A percentile compares a stretch with the other conserved stretches of the same genome.
Evolutionary conservation across 2,329 filamentous ascomycete species (phyloP).

Genomic region (Pseudogymnoascus pannorum): DNA sequence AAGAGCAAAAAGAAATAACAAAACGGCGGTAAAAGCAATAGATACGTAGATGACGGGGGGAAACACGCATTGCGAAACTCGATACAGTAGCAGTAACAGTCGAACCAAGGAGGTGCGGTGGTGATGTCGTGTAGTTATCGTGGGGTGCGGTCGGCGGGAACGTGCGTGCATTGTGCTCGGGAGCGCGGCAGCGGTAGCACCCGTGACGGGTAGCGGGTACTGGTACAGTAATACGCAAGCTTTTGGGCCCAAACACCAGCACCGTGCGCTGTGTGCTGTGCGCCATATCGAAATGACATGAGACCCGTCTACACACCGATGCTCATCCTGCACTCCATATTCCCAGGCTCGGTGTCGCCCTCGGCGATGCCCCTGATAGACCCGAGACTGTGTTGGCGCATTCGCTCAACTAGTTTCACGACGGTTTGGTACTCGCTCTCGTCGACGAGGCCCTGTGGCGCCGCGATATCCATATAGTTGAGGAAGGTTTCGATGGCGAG

Average conservation of each 20-base stretch:
- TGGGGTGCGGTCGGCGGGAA: not conserved
- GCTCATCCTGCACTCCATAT: conserved; percentile 4
- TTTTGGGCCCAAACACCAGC: not conserved
- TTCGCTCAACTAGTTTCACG: conserved; percentile 76
- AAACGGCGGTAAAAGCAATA: conserved; percentile 3
- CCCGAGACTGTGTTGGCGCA: conserved; percentile 50
- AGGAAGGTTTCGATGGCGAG: conserved; percentile 75
- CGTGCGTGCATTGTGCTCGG: conserved; percentile 3
- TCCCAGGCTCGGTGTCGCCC: conserved; percentile 24
- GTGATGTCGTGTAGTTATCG: not conserved
- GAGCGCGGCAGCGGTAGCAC: conserved; percentile 2
- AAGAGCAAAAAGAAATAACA: not conserved
- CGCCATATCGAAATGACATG: not conserved
- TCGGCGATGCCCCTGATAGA: conserved; percentile 34
- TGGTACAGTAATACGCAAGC: not conserved
- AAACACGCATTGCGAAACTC: conserved; percentile 2
- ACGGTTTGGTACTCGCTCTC: conserved; percentile 71
- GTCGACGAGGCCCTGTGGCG: conserved; percentile 59
- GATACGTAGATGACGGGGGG: not conserved
- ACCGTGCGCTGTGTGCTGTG: not conserved
- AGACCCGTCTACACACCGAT: not conserved
- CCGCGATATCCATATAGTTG: conserved; percentile 64
- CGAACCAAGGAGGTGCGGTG: not conserved
- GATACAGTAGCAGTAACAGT: not conserved
- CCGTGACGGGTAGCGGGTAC: not conserved